A percentile compares a stretch with the other conserved stretches of the same genome.
These are phyloP conservation scores for Westerdykella aurantiaca DNA, from an alignment of 2,329 filamentous ascomycete species.

Conservation along the genomic window DNA sequence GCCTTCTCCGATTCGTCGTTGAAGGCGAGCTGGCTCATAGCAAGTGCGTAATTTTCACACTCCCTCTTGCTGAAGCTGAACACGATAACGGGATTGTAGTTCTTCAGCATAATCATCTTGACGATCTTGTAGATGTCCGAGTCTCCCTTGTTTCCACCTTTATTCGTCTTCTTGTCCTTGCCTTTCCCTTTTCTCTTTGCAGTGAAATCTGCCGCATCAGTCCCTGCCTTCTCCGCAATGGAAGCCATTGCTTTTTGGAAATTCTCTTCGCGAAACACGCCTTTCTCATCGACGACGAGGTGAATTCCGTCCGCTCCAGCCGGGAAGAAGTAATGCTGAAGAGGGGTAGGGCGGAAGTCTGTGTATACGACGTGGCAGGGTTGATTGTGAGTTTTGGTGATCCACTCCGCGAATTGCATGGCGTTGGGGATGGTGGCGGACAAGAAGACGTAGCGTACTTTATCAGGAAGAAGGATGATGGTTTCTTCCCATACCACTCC, in stretches of 20 bases:
- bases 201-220: constrained; percentile 71
- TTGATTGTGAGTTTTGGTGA: constrained; percentile 94
- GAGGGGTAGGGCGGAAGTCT: constrained; percentile 90
- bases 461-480: constrained; percentile 94
- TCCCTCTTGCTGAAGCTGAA: constrained; percentile 99
- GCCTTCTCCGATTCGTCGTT: constrained; percentile 94
- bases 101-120: constrained; percentile 97
- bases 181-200: constrained; percentile 80
- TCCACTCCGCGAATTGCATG: constrained; percentile 99
- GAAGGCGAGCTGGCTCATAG: constrained; percentile 82
- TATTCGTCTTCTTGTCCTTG: constrained; percentile 87
- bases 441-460: constrained; percentile 96
- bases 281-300: constrained; percentile 93
- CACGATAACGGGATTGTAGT: constrained; percentile 95
- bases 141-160: constrained; percentile 61
- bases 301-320: constrained; percentile 88
- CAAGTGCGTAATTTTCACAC: constrained; percentile 82
- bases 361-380: constrained; percentile 99
- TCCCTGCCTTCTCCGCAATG: constrained; percentile 81
- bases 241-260: constrained; percentile 93
- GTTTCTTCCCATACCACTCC: constrained; percentile 99
- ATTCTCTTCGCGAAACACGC: constrained; percentile 91
- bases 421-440: constrained; percentile 98
- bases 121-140: constrained; percentile 96
- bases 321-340: constrained; percentile 98